Conservation (phyloP, 2,329 filamentous ascomycete genomes). For the Epichloe bromicola region DNA sequence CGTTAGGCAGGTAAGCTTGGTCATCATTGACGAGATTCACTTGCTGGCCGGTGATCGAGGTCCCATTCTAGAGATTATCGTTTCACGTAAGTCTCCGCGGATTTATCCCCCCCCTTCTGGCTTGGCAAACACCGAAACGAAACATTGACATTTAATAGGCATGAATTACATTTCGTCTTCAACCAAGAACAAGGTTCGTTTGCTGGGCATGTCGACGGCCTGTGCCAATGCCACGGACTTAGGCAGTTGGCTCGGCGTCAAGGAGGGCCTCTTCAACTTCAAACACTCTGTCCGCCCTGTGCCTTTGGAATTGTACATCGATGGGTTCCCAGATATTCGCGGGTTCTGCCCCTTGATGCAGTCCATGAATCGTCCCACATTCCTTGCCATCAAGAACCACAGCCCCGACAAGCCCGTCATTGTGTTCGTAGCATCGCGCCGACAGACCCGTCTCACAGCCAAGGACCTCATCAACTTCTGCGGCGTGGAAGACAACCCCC, state of each 20-base stretch:
- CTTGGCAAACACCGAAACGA: too few species aligned
- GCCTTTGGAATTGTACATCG: conserved; percentile 90
- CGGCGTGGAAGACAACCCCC: conserved; percentile 95
- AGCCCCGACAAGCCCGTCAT: conserved; percentile 96
- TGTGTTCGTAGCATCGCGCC: conserved; percentile 89
- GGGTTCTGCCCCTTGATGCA: conserved; percentile 99
- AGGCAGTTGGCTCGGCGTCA: conserved; percentile 93
- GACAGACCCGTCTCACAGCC: conserved; percentile 88
- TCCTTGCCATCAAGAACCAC: conserved; percentile 90
- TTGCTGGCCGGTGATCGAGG: conserved; percentile 91
- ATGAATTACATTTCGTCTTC: conserved; percentile 99
- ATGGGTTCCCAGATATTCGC: conserved; percentile 88
- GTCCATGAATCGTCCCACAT: conserved; percentile 96
- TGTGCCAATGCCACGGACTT: conserved; percentile 92
- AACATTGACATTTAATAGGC: conserved; percentile 24
- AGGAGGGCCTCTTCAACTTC: conserved; percentile 93
- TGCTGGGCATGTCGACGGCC: conserved; percentile 98
- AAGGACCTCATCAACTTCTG: conserved; percentile 96
- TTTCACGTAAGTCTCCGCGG: conserved; percentile 36
- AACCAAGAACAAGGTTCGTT: conserved; percentile 73
- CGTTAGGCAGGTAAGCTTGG: conserved; percentile 83
- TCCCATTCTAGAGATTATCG: conserved; percentile 96
- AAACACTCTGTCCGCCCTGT: conserved; percentile 93
- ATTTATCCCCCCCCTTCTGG: too few species aligned
- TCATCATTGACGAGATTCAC: conserved; percentile 98